Evolutionary conservation across 2,329 filamentous ascomycete genomes (phyloP), one percentile per base, ranked within the genome.

Genomic region (Botryotinia convoluta): DNA sequence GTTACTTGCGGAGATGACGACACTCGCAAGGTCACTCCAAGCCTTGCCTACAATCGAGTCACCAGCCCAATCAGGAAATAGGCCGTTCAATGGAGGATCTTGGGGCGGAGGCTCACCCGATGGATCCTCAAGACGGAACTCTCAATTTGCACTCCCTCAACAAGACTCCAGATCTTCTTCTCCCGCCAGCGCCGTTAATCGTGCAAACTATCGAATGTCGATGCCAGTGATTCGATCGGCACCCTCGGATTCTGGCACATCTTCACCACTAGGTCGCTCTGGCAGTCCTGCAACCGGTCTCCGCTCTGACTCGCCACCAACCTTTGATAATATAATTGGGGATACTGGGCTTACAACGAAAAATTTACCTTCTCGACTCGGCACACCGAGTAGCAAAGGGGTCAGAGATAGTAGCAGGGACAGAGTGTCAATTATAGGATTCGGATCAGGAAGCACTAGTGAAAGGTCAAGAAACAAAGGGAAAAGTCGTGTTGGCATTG

Each of bases 391-490:
- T 22, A 77, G 78, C 14, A 35, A 72, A 29, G 29, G 26, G 20
- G 63, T 72, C 22, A 74, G 77, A 72, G 78, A 80, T 35, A 74
- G 72, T 63, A 80, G 79, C 64, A 76, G 77, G 72, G 88, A 90
- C 77, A 84, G 85, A 82, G 90, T 88, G 77, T 89, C 84, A 80
- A 92, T 88, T 3, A 88, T 90, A 74, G 93, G 94, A 0, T 94
- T 97, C 79, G 90, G 90, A 0, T 85, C 89, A 1, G 88, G 89
- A 67, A 91, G 92, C 72, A 85, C 92, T 74, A 92, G 91, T 77
- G 94, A 97, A 80, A 87, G 92, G 75, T 92, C 90, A 81, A 91
- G 93, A 75, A 91, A 91, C 77, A 94, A 93, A 81, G 93, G 93
- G 44, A 95, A 92, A 81, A 92, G 92, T 42, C 90, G 95, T 72